These are phyloP conservation scores for Dryas integrifolia DNA, from an alignment of 331 rosid species.

Conservation along the genomic window DNA sequence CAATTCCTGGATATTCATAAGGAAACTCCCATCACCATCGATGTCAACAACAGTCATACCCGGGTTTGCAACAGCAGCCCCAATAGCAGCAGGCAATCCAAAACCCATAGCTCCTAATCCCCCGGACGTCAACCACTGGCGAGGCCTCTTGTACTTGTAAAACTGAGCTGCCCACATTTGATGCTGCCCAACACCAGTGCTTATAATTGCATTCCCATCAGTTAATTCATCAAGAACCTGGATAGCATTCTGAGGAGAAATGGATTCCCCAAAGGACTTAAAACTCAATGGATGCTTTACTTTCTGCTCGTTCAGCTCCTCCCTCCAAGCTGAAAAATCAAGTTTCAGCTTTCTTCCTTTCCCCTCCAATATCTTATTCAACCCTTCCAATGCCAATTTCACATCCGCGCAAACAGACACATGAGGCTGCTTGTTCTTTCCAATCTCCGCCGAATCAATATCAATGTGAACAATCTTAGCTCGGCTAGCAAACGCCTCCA, in stretches of 20 bases:
- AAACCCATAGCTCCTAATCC: constrained; percentile 93
- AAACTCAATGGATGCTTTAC: constrained; percentile 51
- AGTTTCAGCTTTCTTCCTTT: constrained; percentile 30
- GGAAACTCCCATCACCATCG: constrained; percentile 83
- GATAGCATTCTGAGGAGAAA: constrained; percentile 77
- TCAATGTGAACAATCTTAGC: constrained; percentile 85
- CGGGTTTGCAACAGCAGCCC: constrained; percentile 76
- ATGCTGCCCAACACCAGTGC: constrained; percentile 89
- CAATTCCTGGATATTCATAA: constrained; percentile 79
- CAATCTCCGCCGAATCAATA: constrained; percentile 84
- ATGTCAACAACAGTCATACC: constrained; percentile 61
- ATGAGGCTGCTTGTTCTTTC: constrained; percentile 83
- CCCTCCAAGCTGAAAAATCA: constrained; percentile 64
- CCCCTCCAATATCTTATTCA: constrained; percentile 49
- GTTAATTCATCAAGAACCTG: constrained; percentile 79
- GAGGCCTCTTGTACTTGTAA: constrained; percentile 61
- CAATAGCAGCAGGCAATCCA: constrained; percentile 80
- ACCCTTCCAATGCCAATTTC: constrained; percentile 59
- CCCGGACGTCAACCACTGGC: constrained; percentile 74
- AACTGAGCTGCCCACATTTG: constrained; percentile 84
- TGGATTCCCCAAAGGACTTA: constrained; percentile 59
- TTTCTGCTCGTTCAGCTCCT: constrained; percentile 63
- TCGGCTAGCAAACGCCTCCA: constrained; percentile 72
- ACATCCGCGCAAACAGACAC: constrained; percentile 66
- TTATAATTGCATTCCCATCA: constrained; percentile 60